These are phyloP conservation scores for Mrakia frigida DNA, from an alignment of 768 basidiomycete genomes.

Conservation along the genomic window DNA sequence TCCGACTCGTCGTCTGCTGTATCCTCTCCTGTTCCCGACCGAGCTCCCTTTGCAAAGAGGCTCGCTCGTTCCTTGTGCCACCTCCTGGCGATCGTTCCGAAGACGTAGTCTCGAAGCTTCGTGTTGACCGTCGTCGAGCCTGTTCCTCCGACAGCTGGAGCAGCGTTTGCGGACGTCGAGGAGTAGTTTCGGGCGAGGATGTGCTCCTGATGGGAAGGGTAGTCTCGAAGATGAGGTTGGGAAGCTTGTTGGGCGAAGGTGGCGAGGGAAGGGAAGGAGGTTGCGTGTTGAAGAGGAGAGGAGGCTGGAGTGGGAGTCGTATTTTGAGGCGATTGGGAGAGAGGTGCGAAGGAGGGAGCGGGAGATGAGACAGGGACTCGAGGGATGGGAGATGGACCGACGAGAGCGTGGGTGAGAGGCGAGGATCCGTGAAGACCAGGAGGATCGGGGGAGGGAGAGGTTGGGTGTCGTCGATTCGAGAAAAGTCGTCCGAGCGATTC, in stretches of 20 bases:
- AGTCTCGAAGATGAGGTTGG: constrained; percentile 18
- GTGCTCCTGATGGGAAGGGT: constrained; percentile 20
- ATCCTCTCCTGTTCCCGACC: neutral
- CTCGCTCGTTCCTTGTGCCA: constrained; percentile 14
- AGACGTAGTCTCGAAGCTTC: constrained; percentile 90
- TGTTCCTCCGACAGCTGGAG: constrained; percentile 61
- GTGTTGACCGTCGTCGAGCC: constrained; percentile 93
- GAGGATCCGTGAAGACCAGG: neutral
- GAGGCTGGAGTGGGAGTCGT: constrained; percentile 18
- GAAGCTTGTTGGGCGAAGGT: constrained; percentile 13
- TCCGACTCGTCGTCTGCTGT: constrained; percentile 14
- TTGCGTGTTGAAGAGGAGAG: constrained; percentile 16
- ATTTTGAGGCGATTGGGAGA: constrained; percentile 10
- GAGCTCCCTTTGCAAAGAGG: neutral
- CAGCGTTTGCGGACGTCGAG: neutral
- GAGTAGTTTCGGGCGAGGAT: neutral
- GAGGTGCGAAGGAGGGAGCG: neutral
- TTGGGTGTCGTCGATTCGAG: neutral
- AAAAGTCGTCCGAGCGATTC: neutral
- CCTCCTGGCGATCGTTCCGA: constrained; percentile 60
- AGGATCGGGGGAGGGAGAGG: constrained; percentile 8
- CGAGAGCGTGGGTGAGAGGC: neutral
- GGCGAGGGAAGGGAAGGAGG: constrained; percentile 11
- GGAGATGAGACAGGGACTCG: neutral
- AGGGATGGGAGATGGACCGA: constrained; percentile 4